Evolutionary conservation across 257 asterid genomes (phyloP).

Genomic region (Forsythia viridissima): DNA sequence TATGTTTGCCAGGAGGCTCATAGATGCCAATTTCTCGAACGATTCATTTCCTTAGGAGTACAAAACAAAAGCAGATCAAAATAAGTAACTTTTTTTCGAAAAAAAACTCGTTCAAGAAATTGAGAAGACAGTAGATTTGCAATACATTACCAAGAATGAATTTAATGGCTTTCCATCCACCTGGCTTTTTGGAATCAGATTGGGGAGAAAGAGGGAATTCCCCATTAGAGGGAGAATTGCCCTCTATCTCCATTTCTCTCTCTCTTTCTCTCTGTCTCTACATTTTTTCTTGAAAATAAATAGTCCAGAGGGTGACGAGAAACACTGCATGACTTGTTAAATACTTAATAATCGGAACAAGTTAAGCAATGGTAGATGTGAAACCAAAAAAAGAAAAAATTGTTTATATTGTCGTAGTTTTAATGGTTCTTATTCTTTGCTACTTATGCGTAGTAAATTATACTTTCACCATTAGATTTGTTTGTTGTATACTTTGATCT

Average conservation of each 20-base stretch:
- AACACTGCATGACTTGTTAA: constrained; percentile 21
- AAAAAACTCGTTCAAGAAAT: not conserved
- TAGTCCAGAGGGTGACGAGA: not conserved
- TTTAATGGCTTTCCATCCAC: constrained; percentile 78
- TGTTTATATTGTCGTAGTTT: too few relatives aligned
- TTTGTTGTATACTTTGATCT: too few relatives aligned
- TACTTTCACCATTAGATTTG: too few relatives aligned
- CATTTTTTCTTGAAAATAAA: not conserved
- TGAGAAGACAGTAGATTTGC: not conserved
- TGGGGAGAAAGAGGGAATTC: constrained; percentile 28
- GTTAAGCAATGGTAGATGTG: not conserved
- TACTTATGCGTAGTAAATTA: too few relatives aligned
- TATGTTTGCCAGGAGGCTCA: constrained; percentile 66
- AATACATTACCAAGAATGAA: constrained; percentile 62
- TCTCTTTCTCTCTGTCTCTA: constrained; percentile 6
- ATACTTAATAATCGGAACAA: not conserved
- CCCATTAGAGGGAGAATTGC: constrained; percentile 23
- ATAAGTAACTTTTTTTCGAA: not conserved
- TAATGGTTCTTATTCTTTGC: too few relatives aligned
- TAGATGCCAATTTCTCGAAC: constrained; percentile 81
- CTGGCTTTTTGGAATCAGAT: constrained; percentile 28
- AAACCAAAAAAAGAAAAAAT: too few relatives aligned
- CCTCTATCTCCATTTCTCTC: constrained; percentile 38
- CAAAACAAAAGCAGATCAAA: not conserved
- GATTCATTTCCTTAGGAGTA: constrained; percentile 58